Conservation (phyloP, 768 basidiomycete genomes). For the Auricularia sp. region DNA sequence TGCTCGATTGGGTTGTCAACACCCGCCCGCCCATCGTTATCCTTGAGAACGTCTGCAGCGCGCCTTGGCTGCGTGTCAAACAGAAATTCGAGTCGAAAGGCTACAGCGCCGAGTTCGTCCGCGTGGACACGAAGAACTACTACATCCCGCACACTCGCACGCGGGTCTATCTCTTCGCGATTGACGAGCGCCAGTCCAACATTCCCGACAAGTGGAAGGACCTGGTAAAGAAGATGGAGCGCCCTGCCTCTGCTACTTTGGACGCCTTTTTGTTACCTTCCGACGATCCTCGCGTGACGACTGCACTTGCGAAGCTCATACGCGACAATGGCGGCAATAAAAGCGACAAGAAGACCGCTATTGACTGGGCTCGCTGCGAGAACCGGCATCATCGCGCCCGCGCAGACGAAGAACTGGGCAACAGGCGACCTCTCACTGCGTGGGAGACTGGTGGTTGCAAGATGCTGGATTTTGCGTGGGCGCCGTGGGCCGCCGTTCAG, state of each 20-base stretch:
- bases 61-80: constrained; percentile 75
- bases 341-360: not conserved
- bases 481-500: constrained; percentile 86
- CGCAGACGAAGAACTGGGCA: constrained; percentile 71
- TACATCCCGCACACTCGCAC: constrained; percentile 94
- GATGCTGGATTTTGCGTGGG: constrained; percentile 83
- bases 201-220: constrained; percentile 64
- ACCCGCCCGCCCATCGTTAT: constrained; percentile 88
- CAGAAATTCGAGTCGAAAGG: constrained; percentile 62
- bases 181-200: constrained; percentile 49
- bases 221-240: constrained; percentile 49
- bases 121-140: constrained; percentile 79
- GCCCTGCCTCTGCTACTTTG: constrained; percentile 80
- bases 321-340: constrained; percentile 65
- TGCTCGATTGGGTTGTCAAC: constrained; percentile 84
- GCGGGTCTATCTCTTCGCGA: constrained; percentile 77
- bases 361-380: constrained; percentile 88
- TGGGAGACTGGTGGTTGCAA: constrained; percentile 86
- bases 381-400: constrained; percentile 83
- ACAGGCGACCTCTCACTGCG: constrained; percentile 75
- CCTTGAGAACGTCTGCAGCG: constrained; percentile 86
- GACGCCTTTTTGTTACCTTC: constrained; percentile 87
- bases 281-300: constrained; percentile 86
- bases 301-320: constrained; percentile 76
- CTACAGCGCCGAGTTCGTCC: constrained; percentile 60